These are phyloP conservation scores for Xylaria sp. DNA, from an alignment of 2,329 filamentous ascomycete species.

Conservation along the genomic window DNA sequence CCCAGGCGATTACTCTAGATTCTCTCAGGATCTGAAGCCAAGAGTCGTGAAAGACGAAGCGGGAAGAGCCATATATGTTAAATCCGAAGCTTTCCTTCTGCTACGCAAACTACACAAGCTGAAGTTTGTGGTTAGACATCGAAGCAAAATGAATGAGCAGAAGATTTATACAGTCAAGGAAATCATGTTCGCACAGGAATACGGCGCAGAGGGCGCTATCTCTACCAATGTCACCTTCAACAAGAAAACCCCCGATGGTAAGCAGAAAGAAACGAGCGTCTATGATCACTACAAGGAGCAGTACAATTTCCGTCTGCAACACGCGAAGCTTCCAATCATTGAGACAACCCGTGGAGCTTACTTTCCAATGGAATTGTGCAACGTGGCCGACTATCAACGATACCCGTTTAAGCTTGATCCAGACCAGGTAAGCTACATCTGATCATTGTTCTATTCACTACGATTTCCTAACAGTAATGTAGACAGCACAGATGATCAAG, in stretches of 20 bases:
- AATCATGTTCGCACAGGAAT: constrained; percentile 55
- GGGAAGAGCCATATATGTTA: constrained; percentile 37
- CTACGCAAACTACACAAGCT: constrained; percentile 61
- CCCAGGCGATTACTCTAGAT: constrained; percentile 35
- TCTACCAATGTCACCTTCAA: constrained; percentile 63
- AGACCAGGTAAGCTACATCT: constrained; percentile 48
- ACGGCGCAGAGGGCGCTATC: constrained; percentile 52
- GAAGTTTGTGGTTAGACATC: constrained; percentile 62
- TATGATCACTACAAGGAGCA: constrained; percentile 61
- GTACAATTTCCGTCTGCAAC: constrained; percentile 58
- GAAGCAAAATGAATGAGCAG: constrained; percentile 50
- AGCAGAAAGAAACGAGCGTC: constrained; percentile 49
- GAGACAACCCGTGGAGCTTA: constrained; percentile 58
- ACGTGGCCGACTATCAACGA: constrained; percentile 59
- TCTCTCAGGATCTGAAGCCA: constrained; percentile 46
- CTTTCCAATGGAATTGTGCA: constrained; percentile 68
- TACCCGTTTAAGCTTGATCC: constrained; percentile 68
- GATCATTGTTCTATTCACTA: background rate
- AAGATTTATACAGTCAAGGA: constrained; percentile 60
- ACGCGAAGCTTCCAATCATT: constrained; percentile 60
- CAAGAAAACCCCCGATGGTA: constrained; percentile 48
- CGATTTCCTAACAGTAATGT: constrained; percentile 34
- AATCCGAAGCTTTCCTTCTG: constrained; percentile 59
- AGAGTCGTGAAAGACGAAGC: constrained; percentile 32
- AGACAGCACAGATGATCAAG: constrained; percentile 90